A percentile compares a stretch with the other conserved stretches of the same genome.
Evolutionary conservation across 2,329 filamentous ascomycete species (phyloP).

Genomic region (Scolecobasidium constrictum): DNA sequence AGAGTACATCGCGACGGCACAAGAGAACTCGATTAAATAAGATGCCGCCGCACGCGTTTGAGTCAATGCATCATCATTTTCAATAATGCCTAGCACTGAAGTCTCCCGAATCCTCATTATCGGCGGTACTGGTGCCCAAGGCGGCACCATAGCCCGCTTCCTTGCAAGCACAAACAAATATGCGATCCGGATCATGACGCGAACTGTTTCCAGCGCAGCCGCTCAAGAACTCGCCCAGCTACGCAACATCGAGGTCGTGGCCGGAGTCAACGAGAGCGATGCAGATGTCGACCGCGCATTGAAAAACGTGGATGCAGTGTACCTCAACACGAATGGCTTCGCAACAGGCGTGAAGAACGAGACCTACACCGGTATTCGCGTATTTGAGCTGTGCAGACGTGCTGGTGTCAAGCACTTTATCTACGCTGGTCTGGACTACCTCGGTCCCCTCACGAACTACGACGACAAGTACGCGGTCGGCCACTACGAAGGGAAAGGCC

Average conservation of each 20-base stretch:
- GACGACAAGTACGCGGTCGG: background rate
- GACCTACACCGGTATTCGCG: conserved; percentile 1
- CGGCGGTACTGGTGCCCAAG: conserved; percentile 7
- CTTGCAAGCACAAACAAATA: background rate
- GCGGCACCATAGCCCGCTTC: background rate
- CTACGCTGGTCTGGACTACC: conserved; percentile 6
- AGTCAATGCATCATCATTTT: too few relatives aligned
- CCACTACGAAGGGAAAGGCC: conserved; percentile 1
- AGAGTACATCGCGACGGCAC: too few relatives aligned
- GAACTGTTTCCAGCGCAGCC: background rate
- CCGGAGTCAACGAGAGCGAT: background rate
- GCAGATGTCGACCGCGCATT: background rate
- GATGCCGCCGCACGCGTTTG: too few relatives aligned
- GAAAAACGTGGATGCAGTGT: background rate
- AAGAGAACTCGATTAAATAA: too few relatives aligned
- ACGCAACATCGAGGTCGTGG: background rate
- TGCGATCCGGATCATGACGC: background rate
- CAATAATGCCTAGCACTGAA: too few relatives aligned
- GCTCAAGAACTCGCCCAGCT: background rate
- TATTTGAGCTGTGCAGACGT: background rate
- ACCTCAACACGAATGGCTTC: conserved; percentile 5
- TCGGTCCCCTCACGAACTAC: background rate
- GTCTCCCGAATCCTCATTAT: conserved; percentile 6
- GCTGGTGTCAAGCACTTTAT: background rate
- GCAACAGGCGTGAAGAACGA: conserved; percentile 4